Base-by-base conservation (phyloP, 129 eudicot species). In the Flaveria robusta region DNA sequence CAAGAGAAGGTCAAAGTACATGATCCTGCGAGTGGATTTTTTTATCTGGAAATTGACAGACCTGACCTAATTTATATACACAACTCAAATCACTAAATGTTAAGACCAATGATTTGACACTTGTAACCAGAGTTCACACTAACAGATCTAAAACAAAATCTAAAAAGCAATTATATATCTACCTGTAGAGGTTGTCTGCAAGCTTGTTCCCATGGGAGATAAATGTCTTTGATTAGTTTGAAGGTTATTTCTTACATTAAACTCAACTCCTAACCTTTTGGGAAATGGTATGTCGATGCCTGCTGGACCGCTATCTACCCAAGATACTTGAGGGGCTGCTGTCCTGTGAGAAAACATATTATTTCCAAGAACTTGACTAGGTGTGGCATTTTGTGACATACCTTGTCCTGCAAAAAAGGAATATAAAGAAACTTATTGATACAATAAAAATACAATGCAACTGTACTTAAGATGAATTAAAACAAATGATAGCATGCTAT, bases 251-350 rank as follows among this genome's bases (percentile, higher is more conserved):
- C 60, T 64, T 14, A 64, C 56, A 39, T 58, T 78, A 45, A 60
- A 39, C 76, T 81, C 88, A 71, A 83, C 79, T 31, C 90, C 96
- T 8, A 87, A 67, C 81, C 92, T 87, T 79, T 82, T 74, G 56
- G 92, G 90, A 66, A 87, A 87, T 22, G 71, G 86, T 68, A 46
- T 72, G 22, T 52, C 70, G 5, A 60, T 51, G 55, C 66, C 71
- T 64, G 87, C 76, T 58, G 70, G 75, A 65, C 63, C 71, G 46
- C 66, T 41, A 47, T 75, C 55, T 29, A 34, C 76, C 68, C 72
- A 65, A 56, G 78, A 37, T 70, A 68, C 55, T 79, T 79, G 78
- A 45, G 77, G 84, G 39, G 49, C 39, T 24, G 71, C 55, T n/a
- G 55, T 71, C 70, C 72, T 75, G 73, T 78, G 83, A 39, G 90